phyloP scores from a whole-genome alignment of 2,329 filamentous ascomycete species.

The Aspergillus candidus region DNA sequence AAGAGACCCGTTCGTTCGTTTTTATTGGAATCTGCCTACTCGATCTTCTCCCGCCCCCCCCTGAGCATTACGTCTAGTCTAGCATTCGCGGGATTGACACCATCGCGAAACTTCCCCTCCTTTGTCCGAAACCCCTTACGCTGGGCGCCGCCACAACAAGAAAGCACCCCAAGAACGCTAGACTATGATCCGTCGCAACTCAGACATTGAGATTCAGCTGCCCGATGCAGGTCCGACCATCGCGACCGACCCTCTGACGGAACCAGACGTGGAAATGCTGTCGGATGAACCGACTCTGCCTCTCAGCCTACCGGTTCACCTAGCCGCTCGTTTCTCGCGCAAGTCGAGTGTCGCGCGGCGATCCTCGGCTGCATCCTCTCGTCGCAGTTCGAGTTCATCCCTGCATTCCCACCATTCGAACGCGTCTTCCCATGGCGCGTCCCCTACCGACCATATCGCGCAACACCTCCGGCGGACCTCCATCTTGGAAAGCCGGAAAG shows the following conservation, averaged over 20 bases:
- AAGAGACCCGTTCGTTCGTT: too few species aligned
- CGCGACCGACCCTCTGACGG: constrained; percentile 20
- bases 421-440: constrained; percentile 42
- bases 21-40: too few species aligned
- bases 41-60: too few species aligned
- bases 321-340: constrained; percentile 58
- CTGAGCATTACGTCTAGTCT: too few species aligned
- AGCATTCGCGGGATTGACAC: too few species aligned
- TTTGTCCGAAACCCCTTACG: too few species aligned
- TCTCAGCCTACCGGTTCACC: constrained; percentile 52
- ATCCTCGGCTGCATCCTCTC: constrained; percentile 57
- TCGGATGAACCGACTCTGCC: constrained; percentile 31
- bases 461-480: constrained; percentile 61
- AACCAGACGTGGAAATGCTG: constrained; percentile 40
- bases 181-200: constrained; percentile 38
- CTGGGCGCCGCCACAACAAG: constrained; percentile 41
- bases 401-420: constrained; percentile 56
- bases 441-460: constrained; percentile 55
- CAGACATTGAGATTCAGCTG: constrained; percentile 37
- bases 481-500: constrained; percentile 60
- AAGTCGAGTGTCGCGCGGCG: constrained; percentile 49
- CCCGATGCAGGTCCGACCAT: constrained; percentile 28
- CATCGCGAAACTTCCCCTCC: too few species aligned
- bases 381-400: constrained; percentile 60
- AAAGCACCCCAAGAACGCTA: constrained; percentile 5